Conservation (phyloP, 495 filamentous ascomycete species). For the Bathelium albidoporum region DNA sequence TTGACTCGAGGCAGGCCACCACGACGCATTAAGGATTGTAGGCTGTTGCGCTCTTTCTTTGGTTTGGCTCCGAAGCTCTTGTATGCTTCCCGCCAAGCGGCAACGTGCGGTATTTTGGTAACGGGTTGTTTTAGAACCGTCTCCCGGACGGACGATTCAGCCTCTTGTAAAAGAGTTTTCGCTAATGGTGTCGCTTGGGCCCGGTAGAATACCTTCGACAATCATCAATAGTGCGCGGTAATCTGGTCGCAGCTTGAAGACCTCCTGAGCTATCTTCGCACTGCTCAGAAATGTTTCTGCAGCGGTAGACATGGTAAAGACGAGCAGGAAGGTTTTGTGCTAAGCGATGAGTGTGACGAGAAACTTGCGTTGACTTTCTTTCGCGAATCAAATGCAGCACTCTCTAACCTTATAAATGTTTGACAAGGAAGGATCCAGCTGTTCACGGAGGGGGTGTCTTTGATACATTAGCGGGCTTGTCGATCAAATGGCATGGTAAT, state of each 20-base stretch:
- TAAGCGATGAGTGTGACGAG: no score
- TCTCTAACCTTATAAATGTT: no score
- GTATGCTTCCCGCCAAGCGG: constrained; percentile 16
- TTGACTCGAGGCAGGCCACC: constrained; percentile 28
- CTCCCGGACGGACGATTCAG: constrained; percentile 10
- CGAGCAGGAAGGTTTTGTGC: no score
- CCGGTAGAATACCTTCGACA: constrained; percentile 12
- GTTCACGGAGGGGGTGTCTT: no score
- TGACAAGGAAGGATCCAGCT: no score
- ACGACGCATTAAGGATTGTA: constrained; percentile 29
- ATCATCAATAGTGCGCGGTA: constrained; percentile 15
- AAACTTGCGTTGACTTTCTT: no score
- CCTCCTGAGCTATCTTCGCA: constrained; percentile 5
- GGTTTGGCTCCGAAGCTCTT: constrained; percentile 18
- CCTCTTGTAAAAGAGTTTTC: constrained; percentile 11
- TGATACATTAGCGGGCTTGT: no score
- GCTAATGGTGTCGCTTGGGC: constrained; percentile 13
- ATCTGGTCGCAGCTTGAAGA: constrained; percentile 14
- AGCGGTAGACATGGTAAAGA: no score
- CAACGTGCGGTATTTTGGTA: constrained; percentile 12
- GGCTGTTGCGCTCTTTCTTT: constrained; percentile 16
- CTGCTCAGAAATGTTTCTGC: no score
- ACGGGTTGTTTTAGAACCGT: constrained; percentile 7
- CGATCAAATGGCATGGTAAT: no score
- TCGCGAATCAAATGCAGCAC: no score